A percentile compares a stretch with the other conserved stretches of the same genome.
These are phyloP conservation scores for Pseudocercospora musae DNA, from an alignment of 2,329 filamentous ascomycete genomes.

Conservation along the genomic window DNA sequence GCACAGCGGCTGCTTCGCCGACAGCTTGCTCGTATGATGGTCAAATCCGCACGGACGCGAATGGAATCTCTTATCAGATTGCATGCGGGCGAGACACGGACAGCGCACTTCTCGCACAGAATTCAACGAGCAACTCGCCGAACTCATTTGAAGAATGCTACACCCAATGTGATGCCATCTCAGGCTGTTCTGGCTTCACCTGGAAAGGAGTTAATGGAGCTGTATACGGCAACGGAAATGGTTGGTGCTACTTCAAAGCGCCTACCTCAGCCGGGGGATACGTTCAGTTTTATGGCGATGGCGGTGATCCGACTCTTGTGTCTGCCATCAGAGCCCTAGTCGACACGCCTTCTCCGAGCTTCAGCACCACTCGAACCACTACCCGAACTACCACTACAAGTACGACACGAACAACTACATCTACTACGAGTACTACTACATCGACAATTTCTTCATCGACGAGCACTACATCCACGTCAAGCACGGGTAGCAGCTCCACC, in stretches of 20 bases:
- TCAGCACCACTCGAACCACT: background rate
- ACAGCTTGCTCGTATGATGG: background rate
- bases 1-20: background rate
- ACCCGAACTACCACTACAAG: background rate
- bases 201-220: background rate
- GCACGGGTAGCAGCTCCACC: background rate
- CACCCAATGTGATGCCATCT: background rate
- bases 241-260: constrained; percentile 3
- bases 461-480: background rate
- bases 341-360: background rate
- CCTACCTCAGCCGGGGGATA: background rate
- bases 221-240: background rate
- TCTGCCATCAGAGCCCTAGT: background rate
- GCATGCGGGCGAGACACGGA: background rate
- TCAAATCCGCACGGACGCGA: background rate
- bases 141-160: constrained; percentile 2
- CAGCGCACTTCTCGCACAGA: background rate
- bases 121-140: background rate
- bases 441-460: background rate
- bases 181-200: background rate
- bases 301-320: background rate
- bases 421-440: background rate
- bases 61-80: background rate
- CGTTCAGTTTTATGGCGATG: background rate
- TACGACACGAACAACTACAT: background rate